These are phyloP conservation scores for Phytophthora tentaculata DNA, from an alignment of 352 stramenopile species.

Conservation along the genomic window DNA sequence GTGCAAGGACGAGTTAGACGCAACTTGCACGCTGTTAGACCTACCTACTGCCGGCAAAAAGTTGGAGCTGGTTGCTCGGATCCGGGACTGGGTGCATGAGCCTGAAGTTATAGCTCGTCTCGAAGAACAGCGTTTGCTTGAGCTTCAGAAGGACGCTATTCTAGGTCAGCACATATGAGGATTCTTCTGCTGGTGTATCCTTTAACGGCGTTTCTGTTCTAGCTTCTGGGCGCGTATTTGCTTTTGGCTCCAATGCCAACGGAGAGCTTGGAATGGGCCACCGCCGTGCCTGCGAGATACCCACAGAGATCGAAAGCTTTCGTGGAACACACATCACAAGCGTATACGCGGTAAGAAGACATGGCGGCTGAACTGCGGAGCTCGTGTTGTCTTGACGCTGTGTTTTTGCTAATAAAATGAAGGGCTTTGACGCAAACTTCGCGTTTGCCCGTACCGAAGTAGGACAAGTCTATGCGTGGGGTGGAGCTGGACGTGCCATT, in stretches of 20 bases:
- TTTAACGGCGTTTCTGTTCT: background rate
- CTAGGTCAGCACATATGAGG: conserved; percentile 39
- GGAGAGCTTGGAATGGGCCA: conserved; percentile 73
- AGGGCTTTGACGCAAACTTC: conserved; percentile 76
- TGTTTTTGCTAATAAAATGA: background rate
- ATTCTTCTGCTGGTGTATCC: background rate
- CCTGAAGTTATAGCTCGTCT: conserved; percentile 49
- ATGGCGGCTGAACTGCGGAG: too few relatives aligned
- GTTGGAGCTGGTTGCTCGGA: conserved; percentile 59
- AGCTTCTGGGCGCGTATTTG: conserved; percentile 71
- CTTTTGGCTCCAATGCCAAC: conserved; percentile 67
- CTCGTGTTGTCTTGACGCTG: background rate
- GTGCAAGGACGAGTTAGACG: conserved; percentile 62
- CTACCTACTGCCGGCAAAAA: conserved; percentile 61
- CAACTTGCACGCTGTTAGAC: conserved; percentile 64
- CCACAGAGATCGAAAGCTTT: conserved; percentile 67
- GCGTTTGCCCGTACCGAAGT: conserved; percentile 84
- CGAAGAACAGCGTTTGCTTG: conserved; percentile 41
- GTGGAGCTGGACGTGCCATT: conserved; percentile 64
- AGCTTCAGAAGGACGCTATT: conserved; percentile 48
- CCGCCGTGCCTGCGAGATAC: conserved; percentile 34
- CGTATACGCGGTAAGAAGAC: conserved; percentile 53
- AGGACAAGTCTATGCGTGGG: conserved; percentile 90
- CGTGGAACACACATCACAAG: conserved; percentile 45
- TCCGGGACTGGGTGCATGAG: conserved; percentile 79